phyloP scores from a whole-genome alignment of 805 yeast species.

The Barnettozyma salicaria region DNA sequence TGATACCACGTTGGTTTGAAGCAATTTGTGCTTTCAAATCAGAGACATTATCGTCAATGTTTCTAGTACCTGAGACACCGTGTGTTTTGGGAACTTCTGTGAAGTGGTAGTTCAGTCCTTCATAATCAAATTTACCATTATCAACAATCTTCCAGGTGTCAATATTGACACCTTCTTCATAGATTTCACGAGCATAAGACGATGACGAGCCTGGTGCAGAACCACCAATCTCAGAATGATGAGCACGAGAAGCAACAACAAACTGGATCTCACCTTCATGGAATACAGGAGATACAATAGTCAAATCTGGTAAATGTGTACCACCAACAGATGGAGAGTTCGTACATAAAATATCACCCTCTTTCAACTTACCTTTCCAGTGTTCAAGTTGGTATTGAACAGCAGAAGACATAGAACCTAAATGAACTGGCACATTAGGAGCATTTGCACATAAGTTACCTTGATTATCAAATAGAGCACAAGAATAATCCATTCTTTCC shows the following conservation, averaged over 20 bases:
- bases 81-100: conserved; percentile 40
- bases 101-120: conserved; percentile 38
- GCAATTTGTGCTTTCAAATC: conserved; percentile 43
- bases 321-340: conserved; percentile 40
- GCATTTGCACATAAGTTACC: conserved; percentile 40
- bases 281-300: conserved; percentile 51
- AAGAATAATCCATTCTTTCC: conserved; percentile 41
- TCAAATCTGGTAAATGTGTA: conserved; percentile 44
- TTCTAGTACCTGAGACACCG: conserved; percentile 50
- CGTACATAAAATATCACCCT: conserved; percentile 38
- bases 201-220: conserved; percentile 51
- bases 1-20: conserved; percentile 45
- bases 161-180: conserved; percentile 50
- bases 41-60: conserved; percentile 45
- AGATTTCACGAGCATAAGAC: conserved; percentile 44
- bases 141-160: conserved; percentile 44
- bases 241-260: conserved; percentile 52
- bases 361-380: conserved; percentile 33
- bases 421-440: conserved; percentile 41
- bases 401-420: conserved; percentile 39
- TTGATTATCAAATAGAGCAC: conserved; percentile 40
- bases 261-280: conserved; percentile 40
- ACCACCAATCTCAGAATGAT: conserved; percentile 57
- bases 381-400: conserved; percentile 31
- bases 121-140: conserved; percentile 46